Base-by-base conservation (phyloP, 495 filamentous ascomycete species). In the Penicillium angulare region DNA sequence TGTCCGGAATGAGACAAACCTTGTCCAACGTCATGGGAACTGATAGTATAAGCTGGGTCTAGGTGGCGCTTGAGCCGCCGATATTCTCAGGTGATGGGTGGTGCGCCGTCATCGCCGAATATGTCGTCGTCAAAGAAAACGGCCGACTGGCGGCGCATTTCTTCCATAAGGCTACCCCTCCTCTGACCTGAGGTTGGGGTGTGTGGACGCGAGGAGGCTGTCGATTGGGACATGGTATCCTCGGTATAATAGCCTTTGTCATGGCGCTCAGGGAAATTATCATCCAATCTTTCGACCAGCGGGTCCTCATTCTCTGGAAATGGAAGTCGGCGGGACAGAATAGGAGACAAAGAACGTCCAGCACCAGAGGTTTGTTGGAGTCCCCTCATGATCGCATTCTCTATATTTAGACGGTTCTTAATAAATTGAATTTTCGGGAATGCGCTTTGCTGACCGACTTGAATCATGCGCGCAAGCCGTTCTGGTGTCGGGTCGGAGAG, bases 401-500 rank as follows among this genome's bases (percentile, higher is more conserved):
- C 93, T 13, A 95, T 80, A 52, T 86, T 87, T 39, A 96, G 79
- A 18, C 93, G 71, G 60, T 98, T 97, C 43, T 77, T 79, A 43
- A 97, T 82, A 64, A 97, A 97, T 56, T 91, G 85, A 24, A 97
- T 74, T 65, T 95, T 95, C 5, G 93, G 87, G 52, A 92, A 98
- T 0, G 88, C 81, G 55, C 84, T 86, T 66, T 89, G 86, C 67
- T 95, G 87, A 7, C 93, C 95, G 20, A 86, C 82, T 40, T 88
- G 85, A 8, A 98, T 78, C 93, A 97, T 97, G 23, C 86, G 78
- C 6, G 84, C 89, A 16, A 98, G 77, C 8, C 89, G 77, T 29
- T 87, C 76, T 8, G 82, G 68, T 33, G 75, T 83, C 0, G 93
- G 93, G 60, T 98, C 93, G 6, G 83, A 83, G 8, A 98, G 75